Evolutionary conservation across 169 alveolate species (phyloP).

Genomic region (Plasmodium inui): DNA sequence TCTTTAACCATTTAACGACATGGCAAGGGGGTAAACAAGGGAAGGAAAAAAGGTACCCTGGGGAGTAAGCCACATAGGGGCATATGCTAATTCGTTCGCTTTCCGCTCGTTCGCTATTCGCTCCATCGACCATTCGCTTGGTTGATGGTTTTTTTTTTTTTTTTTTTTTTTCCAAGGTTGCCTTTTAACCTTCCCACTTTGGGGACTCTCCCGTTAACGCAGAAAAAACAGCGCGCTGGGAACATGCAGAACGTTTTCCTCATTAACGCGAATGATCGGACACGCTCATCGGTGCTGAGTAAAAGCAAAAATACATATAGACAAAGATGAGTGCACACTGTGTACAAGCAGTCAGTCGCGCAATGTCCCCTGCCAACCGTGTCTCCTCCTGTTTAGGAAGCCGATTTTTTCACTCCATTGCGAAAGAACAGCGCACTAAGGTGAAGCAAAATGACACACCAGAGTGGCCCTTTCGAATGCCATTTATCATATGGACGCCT

Average conservation of each 20-base stretch:
- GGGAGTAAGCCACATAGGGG: background rate
- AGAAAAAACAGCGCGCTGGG: background rate
- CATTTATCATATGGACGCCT: background rate
- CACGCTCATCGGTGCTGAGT: background rate
- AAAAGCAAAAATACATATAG: background rate
- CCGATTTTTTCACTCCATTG: background rate
- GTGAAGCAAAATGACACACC: background rate
- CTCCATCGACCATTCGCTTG: background rate
- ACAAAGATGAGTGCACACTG: background rate
- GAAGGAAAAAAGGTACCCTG: background rate
- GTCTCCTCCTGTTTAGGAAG: background rate
- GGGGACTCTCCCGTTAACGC: background rate
- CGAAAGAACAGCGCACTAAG: background rate
- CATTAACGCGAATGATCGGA: background rate
- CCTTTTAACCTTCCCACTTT: background rate
- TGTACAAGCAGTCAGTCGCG: background rate
- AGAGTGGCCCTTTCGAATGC: background rate
- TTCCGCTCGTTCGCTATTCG: background rate
- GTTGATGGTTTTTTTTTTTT: background rate
- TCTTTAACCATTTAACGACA: background rate
- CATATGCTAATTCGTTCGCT: background rate
- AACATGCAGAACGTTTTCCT: background rate
- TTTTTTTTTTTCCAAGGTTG: background rate
- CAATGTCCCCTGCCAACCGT: background rate
- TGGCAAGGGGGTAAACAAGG: background rate